Base-by-base conservation (phyloP, 176 grass and related monocot species). In the Guadua angustifolia region DNA sequence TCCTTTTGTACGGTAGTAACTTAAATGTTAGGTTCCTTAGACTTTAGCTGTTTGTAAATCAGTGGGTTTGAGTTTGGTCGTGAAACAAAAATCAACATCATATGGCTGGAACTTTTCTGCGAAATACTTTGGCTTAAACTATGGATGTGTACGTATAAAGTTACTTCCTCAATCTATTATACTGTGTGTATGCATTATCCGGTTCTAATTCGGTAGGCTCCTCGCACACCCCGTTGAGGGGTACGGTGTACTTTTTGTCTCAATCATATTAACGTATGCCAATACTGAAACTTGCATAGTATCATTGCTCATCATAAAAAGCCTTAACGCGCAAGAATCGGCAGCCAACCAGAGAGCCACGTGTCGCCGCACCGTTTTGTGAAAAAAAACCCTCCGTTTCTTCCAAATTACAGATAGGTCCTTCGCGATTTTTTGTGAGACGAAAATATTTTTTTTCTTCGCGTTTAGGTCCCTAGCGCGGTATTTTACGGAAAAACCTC, bases 211-310 rank as follows among this genome's bases (percentile, higher is more conserved):
- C 26, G 22, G 66, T 79, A 79, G 50, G 26, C 43, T 51, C 9
- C 25, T 36, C 22, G 77, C 13, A 65, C 76, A 64, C 21, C n/a
- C 42, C 59, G n/a, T 1, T 35, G 42, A 61, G 68, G 55, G 47
- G 56, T 73, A 73, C 40, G 19, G 80, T 62, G 68, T 82, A 82
- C 58, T 26, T 26, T 13, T 61, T 61, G 22, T 61, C 59, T 33
- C 50, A 68, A 85, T 75, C 69, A 69, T 89, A 36, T 38, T 72
- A 79, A 67, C 39, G 1, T 47, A 83, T 16, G 11, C 3, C 15
- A 57, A 60, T 71, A 51, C 19, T 66, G 21, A 83, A 77, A 57
- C 58, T 49, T 29, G 68, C 1, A 58, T 67, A 74, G 55, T 1
- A 29, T 29, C 29, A 29, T 29, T 29, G 29, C 29, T 29, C 29